These are phyloP conservation scores for Pichia sp. DNA, from an alignment of 1,139 yeast species.

Conservation along the genomic window DNA sequence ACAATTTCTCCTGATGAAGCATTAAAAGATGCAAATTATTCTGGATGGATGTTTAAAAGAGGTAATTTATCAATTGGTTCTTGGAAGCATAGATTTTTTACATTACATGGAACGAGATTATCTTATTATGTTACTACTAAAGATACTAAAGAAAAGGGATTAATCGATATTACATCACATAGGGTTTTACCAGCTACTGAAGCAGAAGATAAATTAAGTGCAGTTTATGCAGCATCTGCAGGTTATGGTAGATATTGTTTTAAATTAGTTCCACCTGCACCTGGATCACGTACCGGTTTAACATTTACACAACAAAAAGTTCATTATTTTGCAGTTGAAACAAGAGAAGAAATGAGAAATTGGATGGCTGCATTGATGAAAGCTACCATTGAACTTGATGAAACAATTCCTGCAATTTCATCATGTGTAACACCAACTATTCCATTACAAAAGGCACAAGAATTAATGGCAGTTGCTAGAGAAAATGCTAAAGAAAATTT, in stretches of 20 bases:
- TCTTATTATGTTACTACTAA: constrained; percentile 79
- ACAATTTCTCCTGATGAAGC: constrained; percentile 73
- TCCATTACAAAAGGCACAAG: constrained; percentile 80
- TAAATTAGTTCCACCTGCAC: constrained; percentile 94
- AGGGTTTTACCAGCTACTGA: constrained; percentile 72
- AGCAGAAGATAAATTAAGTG: constrained; percentile 69
- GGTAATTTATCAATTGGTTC: constrained; percentile 80
- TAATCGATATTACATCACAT: constrained; percentile 93
- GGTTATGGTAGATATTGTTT: constrained; percentile 92
- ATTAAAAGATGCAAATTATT: constrained; percentile 62
- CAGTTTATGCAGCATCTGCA: constrained; percentile 85
- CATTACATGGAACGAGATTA: constrained; percentile 85
- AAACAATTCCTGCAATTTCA: constrained; percentile 86
- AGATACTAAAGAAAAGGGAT: constrained; percentile 82
- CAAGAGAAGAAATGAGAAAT: constrained; percentile 82
- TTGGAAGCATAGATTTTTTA: constrained; percentile 88
- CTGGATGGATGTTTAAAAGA: constrained; percentile 95
- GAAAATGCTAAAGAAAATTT: constrained; percentile 63
- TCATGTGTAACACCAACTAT: constrained; percentile 94
- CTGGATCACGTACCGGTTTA: constrained; percentile 90
- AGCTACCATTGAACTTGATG: constrained; percentile 94
- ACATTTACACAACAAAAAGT: constrained; percentile 95
- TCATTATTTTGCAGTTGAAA: constrained; percentile 92
- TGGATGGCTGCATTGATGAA: constrained; percentile 96
- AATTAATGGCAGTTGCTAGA: constrained; percentile 72